Base-by-base conservation (phyloP, 139 green algal genomes). In the Ostreobium quekettii region DNA sequence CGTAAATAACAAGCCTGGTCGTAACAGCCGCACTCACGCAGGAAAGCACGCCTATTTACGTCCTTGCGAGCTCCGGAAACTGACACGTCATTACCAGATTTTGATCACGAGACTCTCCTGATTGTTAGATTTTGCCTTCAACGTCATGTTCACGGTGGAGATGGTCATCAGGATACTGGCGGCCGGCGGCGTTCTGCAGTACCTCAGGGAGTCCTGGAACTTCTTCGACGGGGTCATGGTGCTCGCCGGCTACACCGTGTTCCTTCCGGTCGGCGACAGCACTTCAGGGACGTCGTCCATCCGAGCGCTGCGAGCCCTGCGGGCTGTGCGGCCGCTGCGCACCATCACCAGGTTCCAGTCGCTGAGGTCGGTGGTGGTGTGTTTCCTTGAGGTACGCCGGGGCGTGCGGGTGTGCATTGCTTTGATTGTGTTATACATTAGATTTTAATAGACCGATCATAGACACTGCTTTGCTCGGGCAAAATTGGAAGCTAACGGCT, bases 291-390 rank as follows among this genome's bases (percentile, higher is more conserved):
- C 84, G n/a, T 77, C 35, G 30, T 72, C 64, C 47, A 36, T 46
- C 22, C 77, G 11, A 67, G 76, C 22, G 71, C 78, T 95, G 33
- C 58, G 86, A 4, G 86, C 86, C 11, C 63, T 93, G 64, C 68
- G 86, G 1, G 83, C 85, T 32, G 71, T 95, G 69, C 72, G 89
- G 28, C 85, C 86, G 46, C 79, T 95, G 53, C 75, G 89, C 29
- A 91, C 86, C 66, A 90, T 95, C 74, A 88, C 84, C 1, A 76
- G 89, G 6, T 90, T 90, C 70, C 63, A 85, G 48, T 74, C 74
- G 0, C 78, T 91, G 60, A 74, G 85, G 1, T 76, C 74, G 29
- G 79, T 91, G 36, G 81, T 91, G n/a, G 83, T 86, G 36, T 89
- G 83, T 70, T 91, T 91, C 64, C 32, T 86, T 15, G 83, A 93